A percentile compares a stretch with the other conserved stretches of the same genome.
Evolutionary conservation across 1,284 basidiomycete genomes (phyloP).

Genomic region (Cerrena zonata): DNA sequence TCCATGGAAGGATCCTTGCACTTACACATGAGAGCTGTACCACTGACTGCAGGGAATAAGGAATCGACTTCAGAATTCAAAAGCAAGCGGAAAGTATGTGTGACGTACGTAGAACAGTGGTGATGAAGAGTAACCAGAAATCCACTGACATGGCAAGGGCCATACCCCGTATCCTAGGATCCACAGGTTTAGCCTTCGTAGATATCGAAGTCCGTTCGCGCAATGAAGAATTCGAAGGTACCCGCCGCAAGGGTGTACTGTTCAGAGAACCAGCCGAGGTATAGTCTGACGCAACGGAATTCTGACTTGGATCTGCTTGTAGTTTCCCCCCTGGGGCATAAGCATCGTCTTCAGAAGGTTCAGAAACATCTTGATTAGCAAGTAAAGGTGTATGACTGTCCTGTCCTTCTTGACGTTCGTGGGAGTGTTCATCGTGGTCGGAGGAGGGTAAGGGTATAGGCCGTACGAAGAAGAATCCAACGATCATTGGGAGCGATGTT

Average conservation of each 20-base stretch:
- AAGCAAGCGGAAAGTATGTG: slow-evolving; percentile 1
- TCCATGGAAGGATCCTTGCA: not conserved
- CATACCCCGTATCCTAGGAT: slow-evolving; percentile 29
- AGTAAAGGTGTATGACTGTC: slow-evolving; percentile 26
- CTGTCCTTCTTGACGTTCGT: slow-evolving; percentile 15
- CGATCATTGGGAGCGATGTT: slow-evolving; percentile 61
- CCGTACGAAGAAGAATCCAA: slow-evolving; percentile 60
- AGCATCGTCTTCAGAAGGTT: slow-evolving; percentile 14
- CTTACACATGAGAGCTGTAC: slow-evolving; percentile 84
- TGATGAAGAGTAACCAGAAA: slow-evolving; percentile 73
- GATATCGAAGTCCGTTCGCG: not conserved
- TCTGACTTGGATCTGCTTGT: not conserved
- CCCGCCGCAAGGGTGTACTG: not conserved
- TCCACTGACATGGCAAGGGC: slow-evolving; percentile 46
- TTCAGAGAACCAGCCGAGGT: not conserved
- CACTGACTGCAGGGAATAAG: slow-evolving; percentile 59
- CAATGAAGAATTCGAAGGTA: not conserved
- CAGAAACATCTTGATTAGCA: slow-evolving; percentile 14
- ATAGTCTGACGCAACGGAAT: not conserved
- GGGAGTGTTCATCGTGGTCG: slow-evolving; percentile 17
- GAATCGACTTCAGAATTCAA: not conserved
- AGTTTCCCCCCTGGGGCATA: slow-evolving; percentile 23
- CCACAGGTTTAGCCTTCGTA: not conserved
- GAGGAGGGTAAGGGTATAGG: slow-evolving; percentile 45
- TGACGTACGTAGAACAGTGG: slow-evolving; percentile 63